Percentiles rank a stretch among this genome's conserved stretches.
phyloP scores from a whole-genome alignment of 768 basidiomycete species.

The Ephemerocybe angulata region DNA sequence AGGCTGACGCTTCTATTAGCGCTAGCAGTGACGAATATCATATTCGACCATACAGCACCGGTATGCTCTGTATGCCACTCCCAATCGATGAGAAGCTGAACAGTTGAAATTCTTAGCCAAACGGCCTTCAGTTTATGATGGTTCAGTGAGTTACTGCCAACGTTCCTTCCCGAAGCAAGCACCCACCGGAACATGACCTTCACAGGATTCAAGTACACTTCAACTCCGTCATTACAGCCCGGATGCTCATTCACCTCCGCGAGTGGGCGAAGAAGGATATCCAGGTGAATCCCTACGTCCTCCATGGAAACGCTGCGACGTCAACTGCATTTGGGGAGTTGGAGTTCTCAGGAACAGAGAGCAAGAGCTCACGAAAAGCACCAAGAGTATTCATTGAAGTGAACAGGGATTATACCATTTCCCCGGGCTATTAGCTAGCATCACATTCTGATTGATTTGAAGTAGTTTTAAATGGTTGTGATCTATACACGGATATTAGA shows the following conservation, averaged over 20 bases:
- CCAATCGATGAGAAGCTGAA: not conserved
- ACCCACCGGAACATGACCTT: not conserved
- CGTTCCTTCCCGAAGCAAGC: not conserved
- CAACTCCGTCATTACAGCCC: not conserved
- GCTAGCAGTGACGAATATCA: not conserved
- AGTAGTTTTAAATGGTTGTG: no score
- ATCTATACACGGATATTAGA: no score
- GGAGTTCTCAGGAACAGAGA: not conserved
- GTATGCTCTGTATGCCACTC: not conserved
- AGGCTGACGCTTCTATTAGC: not conserved
- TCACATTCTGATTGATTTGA: no score
- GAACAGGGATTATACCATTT: no score
- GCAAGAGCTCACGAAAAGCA: not conserved
- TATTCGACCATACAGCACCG: not conserved
- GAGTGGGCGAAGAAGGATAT: not conserved
- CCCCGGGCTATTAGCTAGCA: no score
- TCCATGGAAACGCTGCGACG: not conserved
- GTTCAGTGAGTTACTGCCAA: not conserved
- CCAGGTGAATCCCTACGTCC: not conserved
- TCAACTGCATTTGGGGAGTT: not conserved
- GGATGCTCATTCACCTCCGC: not conserved
- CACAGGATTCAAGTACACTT: not conserved
- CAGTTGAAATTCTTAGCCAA: not conserved
- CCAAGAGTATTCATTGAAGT: not conserved
- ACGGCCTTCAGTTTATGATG: not conserved